These are phyloP conservation scores for Aspergillus sp. DNA, from an alignment of 2,329 filamentous ascomycete species.

Conservation along the genomic window DNA sequence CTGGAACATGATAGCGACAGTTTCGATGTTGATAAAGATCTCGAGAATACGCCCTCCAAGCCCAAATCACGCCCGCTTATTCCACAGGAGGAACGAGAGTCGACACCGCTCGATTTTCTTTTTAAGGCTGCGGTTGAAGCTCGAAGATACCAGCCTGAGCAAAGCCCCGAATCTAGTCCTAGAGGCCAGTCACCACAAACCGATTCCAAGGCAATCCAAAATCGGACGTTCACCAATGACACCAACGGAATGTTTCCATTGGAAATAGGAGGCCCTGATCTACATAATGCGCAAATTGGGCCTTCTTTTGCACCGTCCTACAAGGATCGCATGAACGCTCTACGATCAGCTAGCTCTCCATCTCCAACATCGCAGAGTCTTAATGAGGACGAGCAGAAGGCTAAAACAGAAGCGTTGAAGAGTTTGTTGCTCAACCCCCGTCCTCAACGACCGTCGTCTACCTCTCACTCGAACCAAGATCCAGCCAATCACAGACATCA, in stretches of 20 bases:
- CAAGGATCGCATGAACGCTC: slow-evolving; percentile 46
- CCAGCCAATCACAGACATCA: slow-evolving; percentile 20
- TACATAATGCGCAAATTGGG: slow-evolving; percentile 55
- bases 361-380: slow-evolving; percentile 28
- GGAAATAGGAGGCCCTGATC: slow-evolving; percentile 65
- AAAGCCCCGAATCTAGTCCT: slow-evolving; percentile 40
- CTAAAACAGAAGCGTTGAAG: slow-evolving; percentile 48
- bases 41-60: slow-evolving; percentile 47
- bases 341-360: slow-evolving; percentile 38
- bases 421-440: slow-evolving; percentile 45
- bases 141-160: slow-evolving; percentile 55
- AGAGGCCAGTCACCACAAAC: slow-evolving; percentile 54
- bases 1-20: slow-evolving; percentile 42
- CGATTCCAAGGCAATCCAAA: slow-evolving; percentile 39
- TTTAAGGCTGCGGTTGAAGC: slow-evolving; percentile 79
- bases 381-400: slow-evolving; percentile 41
- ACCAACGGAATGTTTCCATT: slow-evolving; percentile 63
- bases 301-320: slow-evolving; percentile 66
- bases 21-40: slow-evolving; percentile 33
- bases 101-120: slow-evolving; percentile 84
- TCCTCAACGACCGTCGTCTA: slow-evolving; percentile 36
- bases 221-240: slow-evolving; percentile 47
- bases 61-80: slow-evolving; percentile 39
- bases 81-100: slow-evolving; percentile 45
- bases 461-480: slow-evolving; percentile 26